Evolutionary conservation across 345 rosid genomes (phyloP).

Genomic region (Citrus australasica): DNA sequence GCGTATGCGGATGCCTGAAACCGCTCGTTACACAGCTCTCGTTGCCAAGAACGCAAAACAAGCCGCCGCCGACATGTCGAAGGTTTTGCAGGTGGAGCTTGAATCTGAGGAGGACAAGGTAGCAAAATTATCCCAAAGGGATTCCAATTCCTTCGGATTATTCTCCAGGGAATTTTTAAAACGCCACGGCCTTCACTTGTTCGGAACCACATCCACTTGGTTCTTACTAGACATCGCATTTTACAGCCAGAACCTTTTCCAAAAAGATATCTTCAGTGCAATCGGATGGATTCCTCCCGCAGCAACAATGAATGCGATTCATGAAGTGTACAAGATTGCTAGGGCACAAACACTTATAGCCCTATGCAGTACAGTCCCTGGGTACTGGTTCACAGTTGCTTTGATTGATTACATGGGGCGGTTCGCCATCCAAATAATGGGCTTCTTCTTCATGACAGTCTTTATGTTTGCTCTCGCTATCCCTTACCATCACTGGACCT

Average conservation of each 20-base stretch:
- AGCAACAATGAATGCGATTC: slow-evolving; percentile 59
- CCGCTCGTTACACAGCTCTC: slow-evolving; percentile 76
- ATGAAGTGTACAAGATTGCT: slow-evolving; percentile 55
- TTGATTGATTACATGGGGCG: slow-evolving; percentile 52
- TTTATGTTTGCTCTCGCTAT: slow-evolving; percentile 63
- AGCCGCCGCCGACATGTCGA: slow-evolving; percentile 70
- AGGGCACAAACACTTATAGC: slow-evolving; percentile 67
- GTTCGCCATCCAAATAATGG: slow-evolving; percentile 47
- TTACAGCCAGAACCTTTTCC: slow-evolving; percentile 72
- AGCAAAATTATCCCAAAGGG: slow-evolving; percentile 3
- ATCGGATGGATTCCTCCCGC: slow-evolving; percentile 75
- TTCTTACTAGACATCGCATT: slow-evolving; percentile 72
- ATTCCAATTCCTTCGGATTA: slow-evolving; percentile 44
- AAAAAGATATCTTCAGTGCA: slow-evolving; percentile 67
- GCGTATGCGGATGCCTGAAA: slow-evolving; percentile 81
- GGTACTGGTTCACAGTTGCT: slow-evolving; percentile 53
- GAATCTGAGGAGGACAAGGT: slow-evolving; percentile 48
- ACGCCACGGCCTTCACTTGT: slow-evolving; percentile 55
- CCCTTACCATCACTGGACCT: slow-evolving; percentile 73
- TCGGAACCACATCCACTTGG: slow-evolving; percentile 67
- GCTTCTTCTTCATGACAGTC: slow-evolving; percentile 56
- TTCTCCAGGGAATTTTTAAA: slow-evolving; percentile 39
- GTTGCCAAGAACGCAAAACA: slow-evolving; percentile 57
- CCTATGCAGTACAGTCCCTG: slow-evolving; percentile 69
- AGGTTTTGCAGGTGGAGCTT: slow-evolving; percentile 60